phyloP scores from a whole-genome alignment of 129 eudicot species.

The Centrapalus pauciflorus region DNA sequence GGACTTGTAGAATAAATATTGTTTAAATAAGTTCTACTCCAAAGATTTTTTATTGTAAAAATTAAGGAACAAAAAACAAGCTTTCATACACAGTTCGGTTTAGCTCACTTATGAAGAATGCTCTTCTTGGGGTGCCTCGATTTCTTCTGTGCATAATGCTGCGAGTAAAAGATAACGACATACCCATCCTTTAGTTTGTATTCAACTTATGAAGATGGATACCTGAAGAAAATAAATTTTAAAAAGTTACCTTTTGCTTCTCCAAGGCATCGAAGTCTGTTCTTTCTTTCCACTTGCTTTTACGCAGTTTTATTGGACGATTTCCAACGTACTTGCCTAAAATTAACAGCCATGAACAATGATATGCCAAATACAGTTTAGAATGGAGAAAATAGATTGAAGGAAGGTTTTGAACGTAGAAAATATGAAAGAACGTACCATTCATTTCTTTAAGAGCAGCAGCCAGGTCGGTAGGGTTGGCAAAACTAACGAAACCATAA shows the following conservation, averaged over 20 bases:
- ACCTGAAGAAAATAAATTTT: background rate
- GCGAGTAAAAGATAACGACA: conserved; percentile 3
- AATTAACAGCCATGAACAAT: background rate
- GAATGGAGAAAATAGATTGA: background rate
- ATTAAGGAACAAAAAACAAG: too few relatives aligned
- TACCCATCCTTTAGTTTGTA: too few relatives aligned
- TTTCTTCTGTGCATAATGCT: conserved; percentile 56
- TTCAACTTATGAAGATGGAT: background rate
- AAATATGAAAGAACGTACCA: conserved; percentile 38
- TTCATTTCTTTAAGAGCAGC: conserved; percentile 90
- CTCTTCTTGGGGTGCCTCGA: conserved; percentile 56
- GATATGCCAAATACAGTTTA: background rate
- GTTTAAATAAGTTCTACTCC: too few relatives aligned
- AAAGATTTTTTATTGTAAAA: too few relatives aligned
- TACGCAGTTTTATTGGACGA: conserved; percentile 83
- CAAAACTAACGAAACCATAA: conserved; percentile 84
- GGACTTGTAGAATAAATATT: too few relatives aligned
- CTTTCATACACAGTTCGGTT: background rate
- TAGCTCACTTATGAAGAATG: conserved; percentile 61
- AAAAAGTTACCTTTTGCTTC: conserved; percentile 63
- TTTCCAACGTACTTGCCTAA: conserved; percentile 90
- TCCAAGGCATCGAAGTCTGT: conserved; percentile 67
- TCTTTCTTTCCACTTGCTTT: conserved; percentile 94
- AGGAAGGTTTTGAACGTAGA: background rate
- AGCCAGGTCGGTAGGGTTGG: conserved; percentile 72